Base-by-base conservation (phyloP, 352 stramenopile genomes). In the Pythium brassicae region DNA sequence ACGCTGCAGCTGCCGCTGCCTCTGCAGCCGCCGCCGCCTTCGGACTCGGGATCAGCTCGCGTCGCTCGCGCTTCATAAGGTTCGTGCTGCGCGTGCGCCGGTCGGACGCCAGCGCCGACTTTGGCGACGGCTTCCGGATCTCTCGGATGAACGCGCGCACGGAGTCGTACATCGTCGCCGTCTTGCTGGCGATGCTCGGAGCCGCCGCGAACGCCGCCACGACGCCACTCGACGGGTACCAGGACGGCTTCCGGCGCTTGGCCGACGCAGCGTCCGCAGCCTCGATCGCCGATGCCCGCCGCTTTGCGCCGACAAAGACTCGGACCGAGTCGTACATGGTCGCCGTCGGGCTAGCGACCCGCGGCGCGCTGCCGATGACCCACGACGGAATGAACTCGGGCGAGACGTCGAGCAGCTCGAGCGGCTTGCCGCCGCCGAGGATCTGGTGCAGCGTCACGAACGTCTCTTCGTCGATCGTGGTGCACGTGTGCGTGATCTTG, bases 391-490 rank as follows among this genome's bases (percentile, higher is more conserved):
- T 26, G n/a, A 25, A 22, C n/a, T 43, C 22, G 42, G 27, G 20
- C 20, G 40, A 43, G 3, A 50, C n/a, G 8, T 26, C 29, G 7
- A 29, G 53, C 22, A 32, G 42, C 20, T 51, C 43, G 22, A 53
- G 25, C 27, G 50, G 43, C 17, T 35, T 23, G 25, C 23, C 45
- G 2, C 12, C 45, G 25, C 45, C 45, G 25, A 59, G 49, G 23
- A 59, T 48, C 10, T 46, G 34, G 15, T 59, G 23, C 22, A 59
- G 43, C 29, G 35, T 34, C 9, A 23, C 22, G 32, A 53, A 59
- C 22, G 44, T 59, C 53, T 59, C 53, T 44, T 37, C 22, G 29
- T 59, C 53, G 23, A 59, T 37, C 27, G 50, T 52, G 11, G 53
- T 48, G 25, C 50, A 51, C 43, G 49, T 53, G 32, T 53, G 50